Conservation (phyloP, 768 basidiomycete genomes). For the Asterophora parasitica region DNA sequence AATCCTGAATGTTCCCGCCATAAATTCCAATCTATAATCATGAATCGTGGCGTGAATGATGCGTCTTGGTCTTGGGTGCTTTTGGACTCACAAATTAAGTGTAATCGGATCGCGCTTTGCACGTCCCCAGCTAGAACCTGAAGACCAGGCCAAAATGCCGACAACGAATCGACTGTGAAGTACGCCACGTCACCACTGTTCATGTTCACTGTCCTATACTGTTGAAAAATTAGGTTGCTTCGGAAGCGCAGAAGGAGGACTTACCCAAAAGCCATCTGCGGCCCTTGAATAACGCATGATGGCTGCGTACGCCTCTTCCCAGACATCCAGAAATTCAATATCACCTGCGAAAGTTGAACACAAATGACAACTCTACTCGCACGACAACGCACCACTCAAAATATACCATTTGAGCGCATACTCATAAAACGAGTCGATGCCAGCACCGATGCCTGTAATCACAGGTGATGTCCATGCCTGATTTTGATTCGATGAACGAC, state of each 20-base stretch:
- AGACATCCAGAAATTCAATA: constrained; percentile 75
- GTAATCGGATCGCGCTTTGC: constrained; percentile 87
- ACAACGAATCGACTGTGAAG: constrained; percentile 86
- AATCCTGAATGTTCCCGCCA: constrained; percentile 86
- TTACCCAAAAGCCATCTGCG: constrained; percentile 84
- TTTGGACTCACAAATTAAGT: constrained; percentile 68
- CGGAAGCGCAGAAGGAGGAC: constrained; percentile 13
- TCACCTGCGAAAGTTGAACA: constrained; percentile 46
- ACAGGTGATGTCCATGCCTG: constrained; percentile 78
- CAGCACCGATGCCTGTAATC: constrained; percentile 82
- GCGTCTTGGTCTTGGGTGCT: neutral
- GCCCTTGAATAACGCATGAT: constrained; percentile 84
- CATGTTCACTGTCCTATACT: constrained; percentile 89
- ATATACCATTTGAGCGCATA: constrained; percentile 93
- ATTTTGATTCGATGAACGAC: neutral
- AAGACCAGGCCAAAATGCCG: constrained; percentile 96
- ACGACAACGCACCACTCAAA: constrained; percentile 52
- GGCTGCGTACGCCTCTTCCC: constrained; percentile 77
- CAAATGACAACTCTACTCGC: neutral
- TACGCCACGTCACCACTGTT: constrained; percentile 69
- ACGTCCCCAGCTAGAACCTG: constrained; percentile 86
- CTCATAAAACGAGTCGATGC: constrained; percentile 94
- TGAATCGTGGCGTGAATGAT: neutral
- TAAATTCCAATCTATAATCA: constrained; percentile 83
- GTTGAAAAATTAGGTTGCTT: neutral